Evolutionary conservation across 352 stramenopile species (phyloP).

Genomic region (Thraustochytrium sp.): DNA sequence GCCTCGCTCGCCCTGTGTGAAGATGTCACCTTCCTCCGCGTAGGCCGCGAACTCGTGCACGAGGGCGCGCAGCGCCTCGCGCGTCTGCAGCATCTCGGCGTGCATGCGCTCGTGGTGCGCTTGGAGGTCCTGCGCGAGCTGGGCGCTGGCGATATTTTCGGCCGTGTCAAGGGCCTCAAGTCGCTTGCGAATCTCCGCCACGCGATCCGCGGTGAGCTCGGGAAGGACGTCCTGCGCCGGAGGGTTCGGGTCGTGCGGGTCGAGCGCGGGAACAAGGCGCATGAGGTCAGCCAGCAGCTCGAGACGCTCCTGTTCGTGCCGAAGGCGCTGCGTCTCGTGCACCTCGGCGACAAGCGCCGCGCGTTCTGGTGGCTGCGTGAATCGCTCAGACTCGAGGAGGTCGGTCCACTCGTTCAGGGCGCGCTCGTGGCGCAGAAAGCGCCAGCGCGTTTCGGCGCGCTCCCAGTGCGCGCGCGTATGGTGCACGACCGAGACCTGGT

Average conservation of each 20-base stretch:
- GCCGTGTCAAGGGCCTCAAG: slow-evolving; percentile 59
- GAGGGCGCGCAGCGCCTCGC: slow-evolving; percentile 52
- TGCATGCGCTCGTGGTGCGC: slow-evolving; percentile 54
- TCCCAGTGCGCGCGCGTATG: background rate
- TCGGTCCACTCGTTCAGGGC: slow-evolving; percentile 61
- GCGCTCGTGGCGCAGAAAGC: slow-evolving; percentile 65
- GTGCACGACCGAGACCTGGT: slow-evolving; percentile 23
- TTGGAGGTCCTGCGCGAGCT: slow-evolving; percentile 59
- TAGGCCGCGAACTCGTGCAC: slow-evolving; percentile 55
- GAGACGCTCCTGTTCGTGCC: slow-evolving; percentile 59
- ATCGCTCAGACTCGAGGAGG: slow-evolving; percentile 60
- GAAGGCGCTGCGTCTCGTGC: slow-evolving; percentile 55
- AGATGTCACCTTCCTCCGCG: slow-evolving; percentile 49
- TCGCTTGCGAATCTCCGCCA: slow-evolving; percentile 53
- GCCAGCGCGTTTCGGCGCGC: slow-evolving; percentile 55
- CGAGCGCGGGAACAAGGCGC: background rate
- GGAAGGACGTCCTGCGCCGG: slow-evolving; percentile 49
- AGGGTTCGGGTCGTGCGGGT: background rate
- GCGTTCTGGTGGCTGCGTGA: slow-evolving; percentile 65
- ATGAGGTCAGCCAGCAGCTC: slow-evolving; percentile 56
- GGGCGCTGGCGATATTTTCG: slow-evolving; percentile 64
- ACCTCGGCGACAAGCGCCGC: slow-evolving; percentile 59
- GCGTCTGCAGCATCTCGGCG: slow-evolving; percentile 39
- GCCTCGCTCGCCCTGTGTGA: slow-evolving; percentile 26
- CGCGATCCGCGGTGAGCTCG: slow-evolving; percentile 54